These are phyloP conservation scores for Carallia brachiata DNA, from an alignment of 345 rosid genomes.

Conservation along the genomic window DNA sequence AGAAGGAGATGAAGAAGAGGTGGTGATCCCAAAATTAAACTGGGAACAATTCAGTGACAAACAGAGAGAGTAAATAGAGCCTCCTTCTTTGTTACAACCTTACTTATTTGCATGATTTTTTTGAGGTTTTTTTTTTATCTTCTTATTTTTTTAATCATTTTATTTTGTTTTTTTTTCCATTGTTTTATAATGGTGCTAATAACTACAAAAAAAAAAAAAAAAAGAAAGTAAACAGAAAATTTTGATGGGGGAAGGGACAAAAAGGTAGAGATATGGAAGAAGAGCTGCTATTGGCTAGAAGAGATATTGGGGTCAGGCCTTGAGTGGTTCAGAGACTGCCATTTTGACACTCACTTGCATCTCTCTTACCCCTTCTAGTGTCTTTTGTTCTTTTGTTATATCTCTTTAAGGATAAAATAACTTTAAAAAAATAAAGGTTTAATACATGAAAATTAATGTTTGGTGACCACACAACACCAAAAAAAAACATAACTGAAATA, in stretches of 20 bases:
- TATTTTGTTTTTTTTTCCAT: not conserved
- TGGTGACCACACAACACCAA: too few species aligned
- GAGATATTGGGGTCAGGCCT: conserved; percentile 45
- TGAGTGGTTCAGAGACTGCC: conserved; percentile 49
- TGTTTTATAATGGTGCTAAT: not conserved
- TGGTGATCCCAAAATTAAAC: conserved; percentile 12
- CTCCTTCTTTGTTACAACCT: not conserved
- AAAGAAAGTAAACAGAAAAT: too few species aligned
- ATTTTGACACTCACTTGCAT: conserved; percentile 5
- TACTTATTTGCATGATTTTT: not conserved
- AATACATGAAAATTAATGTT: too few species aligned
- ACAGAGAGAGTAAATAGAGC: not conserved
- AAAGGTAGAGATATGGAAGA: conserved; percentile 44
- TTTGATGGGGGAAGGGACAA: not conserved
- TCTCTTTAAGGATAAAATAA: not conserved
- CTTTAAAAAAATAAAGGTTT: too few species aligned
- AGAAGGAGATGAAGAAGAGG: not conserved
- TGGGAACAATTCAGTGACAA: not conserved
- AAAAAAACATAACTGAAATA: too few species aligned
- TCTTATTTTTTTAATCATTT: not conserved
- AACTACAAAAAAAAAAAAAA: not conserved
- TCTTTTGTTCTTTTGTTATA: not conserved
- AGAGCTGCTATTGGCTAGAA: conserved; percentile 50
- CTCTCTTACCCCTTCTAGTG: not conserved
- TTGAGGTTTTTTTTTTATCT: not conserved